phyloP scores from a whole-genome alignment of 148 eudicot species.

The Fallopia convolvulus region DNA sequence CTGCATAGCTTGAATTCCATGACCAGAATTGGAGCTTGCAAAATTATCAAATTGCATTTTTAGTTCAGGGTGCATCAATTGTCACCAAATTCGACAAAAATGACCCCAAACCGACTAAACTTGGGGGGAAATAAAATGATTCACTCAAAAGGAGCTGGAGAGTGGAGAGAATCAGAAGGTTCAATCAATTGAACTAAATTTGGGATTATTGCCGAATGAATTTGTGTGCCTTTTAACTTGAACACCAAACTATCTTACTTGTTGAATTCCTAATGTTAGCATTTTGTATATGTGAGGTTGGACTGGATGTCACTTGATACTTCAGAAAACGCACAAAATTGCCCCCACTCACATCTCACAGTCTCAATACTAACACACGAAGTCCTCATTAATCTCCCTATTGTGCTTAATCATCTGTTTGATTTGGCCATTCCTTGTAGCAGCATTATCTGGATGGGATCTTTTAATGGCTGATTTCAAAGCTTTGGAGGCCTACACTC shows the following conservation, averaged over 20 bases:
- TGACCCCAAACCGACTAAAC: neutral
- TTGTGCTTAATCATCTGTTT: neutral
- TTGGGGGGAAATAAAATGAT: no score
- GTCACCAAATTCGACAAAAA: neutral
- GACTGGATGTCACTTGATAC: neutral
- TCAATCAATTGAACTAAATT: neutral
- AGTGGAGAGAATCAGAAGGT: neutral
- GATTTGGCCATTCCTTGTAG: conserved; percentile 17
- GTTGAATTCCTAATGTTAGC: neutral
- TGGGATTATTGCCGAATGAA: neutral
- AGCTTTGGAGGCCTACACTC: conserved; percentile 62
- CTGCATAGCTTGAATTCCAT: neutral
- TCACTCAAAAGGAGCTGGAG: neutral
- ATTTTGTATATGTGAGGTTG: neutral
- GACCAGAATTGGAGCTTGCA: neutral
- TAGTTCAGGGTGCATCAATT: neutral
- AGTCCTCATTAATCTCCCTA: neutral
- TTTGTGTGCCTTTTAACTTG: neutral
- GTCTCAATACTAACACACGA: neutral
- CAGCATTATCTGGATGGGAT: conserved; percentile 83
- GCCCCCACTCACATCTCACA: neutral
- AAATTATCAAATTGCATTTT: neutral
- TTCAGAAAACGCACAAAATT: neutral
- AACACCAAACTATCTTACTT: neutral
- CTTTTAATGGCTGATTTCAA: conserved; percentile 71